Percentiles rank a stretch among this genome's conserved stretches.
Conservation (phyloP, 257 asterid genomes). For the Nicotiana knightiana region DNA sequence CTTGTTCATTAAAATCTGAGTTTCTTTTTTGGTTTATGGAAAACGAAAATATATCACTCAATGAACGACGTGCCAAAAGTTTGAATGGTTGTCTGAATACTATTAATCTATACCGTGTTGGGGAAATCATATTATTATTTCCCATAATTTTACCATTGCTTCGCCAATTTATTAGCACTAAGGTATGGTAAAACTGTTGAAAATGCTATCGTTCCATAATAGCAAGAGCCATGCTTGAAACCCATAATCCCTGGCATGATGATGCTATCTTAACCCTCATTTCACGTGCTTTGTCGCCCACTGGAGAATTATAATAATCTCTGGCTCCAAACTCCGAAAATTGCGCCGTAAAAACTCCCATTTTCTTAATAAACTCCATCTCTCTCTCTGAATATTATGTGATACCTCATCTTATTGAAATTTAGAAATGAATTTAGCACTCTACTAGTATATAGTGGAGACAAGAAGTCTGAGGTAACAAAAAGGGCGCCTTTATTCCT, state of each 20-base stretch:
- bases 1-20: neutral
- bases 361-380: neutral
- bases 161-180: neutral
- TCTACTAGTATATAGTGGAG: neutral
- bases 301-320: neutral
- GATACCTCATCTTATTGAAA: too few species aligned
- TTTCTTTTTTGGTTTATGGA: neutral
- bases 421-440: neutral
- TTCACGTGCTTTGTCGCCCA: conserved; percentile 12
- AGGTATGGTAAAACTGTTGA: neutral
- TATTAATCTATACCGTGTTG: too few species aligned
- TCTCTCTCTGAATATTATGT: too few species aligned
- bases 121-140: too few species aligned
- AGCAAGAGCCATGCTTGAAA: neutral
- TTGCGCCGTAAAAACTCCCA: conserved; percentile 34
- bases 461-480: neutral
- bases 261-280: neutral
- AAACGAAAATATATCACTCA: neutral
- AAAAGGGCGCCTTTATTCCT: neutral
- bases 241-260: neutral
- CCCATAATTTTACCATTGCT: too few species aligned
- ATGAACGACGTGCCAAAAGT: neutral
- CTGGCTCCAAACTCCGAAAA: conserved; percentile 22
- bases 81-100: neutral
- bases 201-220: neutral